Base-by-base conservation (phyloP, 1,284 basidiomycete genomes). In the Apiotrichum mycotoxinovorans region DNA sequence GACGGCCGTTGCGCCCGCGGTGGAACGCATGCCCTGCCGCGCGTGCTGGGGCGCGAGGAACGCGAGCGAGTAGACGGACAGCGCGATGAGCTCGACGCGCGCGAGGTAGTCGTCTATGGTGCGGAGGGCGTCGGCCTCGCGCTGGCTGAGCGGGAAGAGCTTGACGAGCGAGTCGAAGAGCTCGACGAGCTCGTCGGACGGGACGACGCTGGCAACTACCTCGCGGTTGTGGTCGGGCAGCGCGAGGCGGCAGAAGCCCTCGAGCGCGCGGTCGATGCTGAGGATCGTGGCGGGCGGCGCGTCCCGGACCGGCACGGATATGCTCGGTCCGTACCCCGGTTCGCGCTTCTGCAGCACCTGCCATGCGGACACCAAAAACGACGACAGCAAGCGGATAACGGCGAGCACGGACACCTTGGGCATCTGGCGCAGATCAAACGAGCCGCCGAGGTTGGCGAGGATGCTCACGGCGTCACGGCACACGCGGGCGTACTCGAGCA, bases 1-100 rank as follows among this genome's bases (percentile, higher is more conserved):
- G 10, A 78, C 65, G 3, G 70, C 60, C 0, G 74, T 54, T 25
- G 77, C 65, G 4, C 80, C 80, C 1, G 78, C 77, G 3, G 74
- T 63, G n/a, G 64, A 51, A 62, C 88, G 87, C 65, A 94, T 81
- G 56, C 78, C 80, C 53, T 81, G 76, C 76, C 95, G 91, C 57
- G 92, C 72, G 33, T 81, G 76, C 1, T 85, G 85, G 1, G 91
- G 83, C 5, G 91, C 84, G 47, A 95, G 80, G 80, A 93, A 97
- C 10, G 87, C 85, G 58, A 98, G 79, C 35, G 87, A 87, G 79
- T 96, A 97, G 40, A 96, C 82, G 18, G 84, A 84, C 80, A 94
- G 84, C 22, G 88, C 81, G 43, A 84, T 78, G 58, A 88, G 86
- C 78, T 95, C 91, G 62, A 88, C 78, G 73, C 91, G 89, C 41